Base-by-base conservation (phyloP, 768 basidiomycete species). In the Serendipita sp. region DNA sequence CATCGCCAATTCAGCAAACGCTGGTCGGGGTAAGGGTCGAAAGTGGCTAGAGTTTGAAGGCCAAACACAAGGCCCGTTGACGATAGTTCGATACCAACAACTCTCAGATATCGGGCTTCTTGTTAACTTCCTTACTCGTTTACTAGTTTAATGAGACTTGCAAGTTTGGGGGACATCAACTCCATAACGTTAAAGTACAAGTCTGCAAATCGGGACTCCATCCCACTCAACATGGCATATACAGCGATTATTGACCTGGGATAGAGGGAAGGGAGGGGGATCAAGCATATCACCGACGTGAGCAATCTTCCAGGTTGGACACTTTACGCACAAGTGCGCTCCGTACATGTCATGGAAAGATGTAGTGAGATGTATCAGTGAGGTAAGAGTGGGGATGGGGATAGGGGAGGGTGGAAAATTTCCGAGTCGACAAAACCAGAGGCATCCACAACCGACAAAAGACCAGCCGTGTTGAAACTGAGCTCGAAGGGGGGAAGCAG, bases 1-100 rank as follows among this genome's bases (percentile, higher is more conserved):
- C 83, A 85, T 83, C 44, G 41, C 89, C 87, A 67, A 93, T 86
- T 88, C 88, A 92, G 89, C 84, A 89, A 16, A 5, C 5, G 7
- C n/a, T 5, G 30, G 8, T 5, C 5, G 48, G 18, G n/a, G 18
- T 32, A 51, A 46, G 44, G 44, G n/a, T 51, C 30, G 48, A 41
- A 41, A 51, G 48, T 51, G 48, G 48, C 16, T 16, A 51, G 23
- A 23, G 23, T 23, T 23, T 23, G 23, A 23, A 23, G 23, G 23
- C 23, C 23, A 23, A 23, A 23, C 23, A 23, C 23, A 23, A 23
- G 23, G 23, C 23, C 1, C 23, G 23, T 23, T 23, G 23, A 23
- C 23, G 23, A 23, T 23, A 23, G 23, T 23, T 23, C 23, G 23
- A 23, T 1, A 23, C 23, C 23, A 23, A 23, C 23, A 23, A 23